phyloP scores from a whole-genome alignment of 1,139 yeast genomes.

The Blastobotrys indianensis region DNA sequence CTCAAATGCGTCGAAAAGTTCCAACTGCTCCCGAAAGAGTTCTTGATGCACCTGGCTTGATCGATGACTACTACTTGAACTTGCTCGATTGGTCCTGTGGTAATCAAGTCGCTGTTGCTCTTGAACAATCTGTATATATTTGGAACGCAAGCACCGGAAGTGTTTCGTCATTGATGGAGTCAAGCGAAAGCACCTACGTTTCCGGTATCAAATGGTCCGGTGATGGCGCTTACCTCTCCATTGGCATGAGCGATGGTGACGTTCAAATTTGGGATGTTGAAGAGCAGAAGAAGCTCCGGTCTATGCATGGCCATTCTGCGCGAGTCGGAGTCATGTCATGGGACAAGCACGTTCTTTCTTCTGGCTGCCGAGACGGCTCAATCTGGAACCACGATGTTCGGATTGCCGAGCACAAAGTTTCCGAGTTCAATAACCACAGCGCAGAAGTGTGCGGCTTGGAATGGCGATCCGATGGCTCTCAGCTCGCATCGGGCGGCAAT shows the following conservation, averaged over 20 bases:
- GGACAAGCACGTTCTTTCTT: constrained; percentile 73
- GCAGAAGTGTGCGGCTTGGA: constrained; percentile 94
- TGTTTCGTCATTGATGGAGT: constrained; percentile 65
- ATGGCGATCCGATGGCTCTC: constrained; percentile 79
- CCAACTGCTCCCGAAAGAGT: constrained; percentile 91
- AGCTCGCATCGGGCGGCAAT: constrained; percentile 89
- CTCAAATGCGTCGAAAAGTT: constrained; percentile 57
- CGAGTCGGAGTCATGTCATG: constrained; percentile 84
- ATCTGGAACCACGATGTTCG: constrained; percentile 93
- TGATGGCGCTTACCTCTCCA: constrained; percentile 80
- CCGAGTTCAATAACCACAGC: constrained; percentile 56
- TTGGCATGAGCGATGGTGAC: constrained; percentile 80
- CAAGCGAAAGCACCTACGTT: constrained; percentile 41
- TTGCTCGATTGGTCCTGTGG: constrained; percentile 82
- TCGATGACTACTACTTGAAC: constrained; percentile 88
- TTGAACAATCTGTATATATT: constrained; percentile 76
- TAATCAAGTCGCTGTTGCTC: constrained; percentile 82
- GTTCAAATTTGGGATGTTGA: constrained; percentile 95
- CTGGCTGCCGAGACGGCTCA: constrained; percentile 80
- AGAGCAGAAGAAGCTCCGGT: constrained; percentile 63
- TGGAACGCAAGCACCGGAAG: constrained; percentile 90
- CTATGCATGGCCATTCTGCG: constrained; percentile 65
- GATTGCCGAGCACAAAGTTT: constrained; percentile 65
- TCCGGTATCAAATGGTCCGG: constrained; percentile 87
- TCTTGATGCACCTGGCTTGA: constrained; percentile 91